phyloP scores from a whole-genome alignment of 2,329 filamentous ascomycete species.

The Tothia fuscella region DNA sequence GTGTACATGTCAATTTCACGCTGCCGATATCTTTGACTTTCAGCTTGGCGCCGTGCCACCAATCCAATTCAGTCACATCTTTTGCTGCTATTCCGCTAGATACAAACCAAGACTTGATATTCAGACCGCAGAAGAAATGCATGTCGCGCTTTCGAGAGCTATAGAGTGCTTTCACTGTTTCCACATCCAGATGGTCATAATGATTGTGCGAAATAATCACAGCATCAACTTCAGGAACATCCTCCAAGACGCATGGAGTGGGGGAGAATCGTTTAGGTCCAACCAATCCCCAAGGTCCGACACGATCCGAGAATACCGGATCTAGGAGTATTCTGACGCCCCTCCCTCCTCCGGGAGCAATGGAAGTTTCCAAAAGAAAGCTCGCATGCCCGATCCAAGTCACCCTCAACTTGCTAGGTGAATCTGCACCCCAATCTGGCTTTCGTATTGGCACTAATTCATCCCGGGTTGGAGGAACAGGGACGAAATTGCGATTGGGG shows the following conservation, averaged over 20 bases:
- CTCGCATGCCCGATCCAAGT: constrained; percentile 42
- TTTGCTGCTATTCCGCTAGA: constrained; percentile 25
- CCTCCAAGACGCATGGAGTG: constrained; percentile 36
- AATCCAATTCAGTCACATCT: constrained; percentile 36
- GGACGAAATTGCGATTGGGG: constrained; percentile 32
- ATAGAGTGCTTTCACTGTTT: constrained; percentile 32
- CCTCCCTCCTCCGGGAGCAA: constrained; percentile 18
- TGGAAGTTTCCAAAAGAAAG: constrained; percentile 34
- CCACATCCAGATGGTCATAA: constrained; percentile 42
- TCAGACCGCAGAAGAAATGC: constrained; percentile 32
- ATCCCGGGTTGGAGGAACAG: constrained; percentile 29
- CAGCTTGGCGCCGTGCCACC: constrained; percentile 35
- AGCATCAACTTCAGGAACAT: constrained; percentile 40
- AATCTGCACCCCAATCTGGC: constrained; percentile 27
- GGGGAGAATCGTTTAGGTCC: constrained; percentile 42
- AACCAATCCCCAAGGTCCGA: constrained; percentile 32
- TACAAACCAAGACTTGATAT: constrained; percentile 26
- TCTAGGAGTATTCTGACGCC: constrained; percentile 39
- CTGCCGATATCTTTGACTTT: constrained; percentile 22
- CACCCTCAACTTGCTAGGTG: constrained; percentile 26
- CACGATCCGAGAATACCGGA: constrained; percentile 40
- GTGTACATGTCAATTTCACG: constrained; percentile 33
- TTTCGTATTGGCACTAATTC: constrained; percentile 31
- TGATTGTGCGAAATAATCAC: constrained; percentile 39
- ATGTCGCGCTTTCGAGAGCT: constrained; percentile 24